Percentiles rank a stretch among this genome's conserved stretches.
phyloP scores from a whole-genome alignment of 495 filamentous ascomycete species.

The Xylaria longipes region DNA sequence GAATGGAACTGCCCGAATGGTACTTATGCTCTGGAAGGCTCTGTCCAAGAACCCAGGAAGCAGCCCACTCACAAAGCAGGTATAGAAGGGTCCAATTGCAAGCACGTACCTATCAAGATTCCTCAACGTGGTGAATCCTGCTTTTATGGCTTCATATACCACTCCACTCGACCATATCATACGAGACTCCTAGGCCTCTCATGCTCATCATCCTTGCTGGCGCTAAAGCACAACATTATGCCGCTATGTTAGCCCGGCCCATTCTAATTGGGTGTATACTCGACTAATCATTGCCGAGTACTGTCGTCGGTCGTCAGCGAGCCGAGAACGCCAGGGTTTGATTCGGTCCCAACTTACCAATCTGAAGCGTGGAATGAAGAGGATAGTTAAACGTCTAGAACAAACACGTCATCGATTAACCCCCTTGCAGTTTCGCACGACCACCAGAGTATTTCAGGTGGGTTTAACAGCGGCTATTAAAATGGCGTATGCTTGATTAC shows the following conservation, averaged over 20 bases:
- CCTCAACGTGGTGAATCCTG: neutral
- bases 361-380: neutral
- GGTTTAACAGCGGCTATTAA: neutral
- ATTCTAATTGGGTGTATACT: neutral
- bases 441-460: neutral
- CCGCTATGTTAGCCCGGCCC: neutral
- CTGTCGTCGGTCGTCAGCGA: neutral
- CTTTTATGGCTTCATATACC: neutral
- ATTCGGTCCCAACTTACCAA: neutral
- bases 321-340: neutral
- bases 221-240: conserved; percentile 8
- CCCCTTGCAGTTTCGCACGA: neutral
- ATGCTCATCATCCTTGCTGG: conserved; percentile 5
- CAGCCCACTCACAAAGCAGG: neutral
- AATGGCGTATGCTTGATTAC: neutral
- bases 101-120: too few relatives aligned
- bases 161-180: conserved; percentile 2
- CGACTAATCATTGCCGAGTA: neutral
- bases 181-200: neutral
- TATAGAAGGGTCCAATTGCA: neutral
- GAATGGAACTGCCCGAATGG: neutral
- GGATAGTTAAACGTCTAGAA: neutral
- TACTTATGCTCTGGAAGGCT: neutral
- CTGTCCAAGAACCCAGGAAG: neutral
- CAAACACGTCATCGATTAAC: neutral